Conservation (phyloP, 176 grass and related monocot species). For the Triticum monococcum region DNA sequence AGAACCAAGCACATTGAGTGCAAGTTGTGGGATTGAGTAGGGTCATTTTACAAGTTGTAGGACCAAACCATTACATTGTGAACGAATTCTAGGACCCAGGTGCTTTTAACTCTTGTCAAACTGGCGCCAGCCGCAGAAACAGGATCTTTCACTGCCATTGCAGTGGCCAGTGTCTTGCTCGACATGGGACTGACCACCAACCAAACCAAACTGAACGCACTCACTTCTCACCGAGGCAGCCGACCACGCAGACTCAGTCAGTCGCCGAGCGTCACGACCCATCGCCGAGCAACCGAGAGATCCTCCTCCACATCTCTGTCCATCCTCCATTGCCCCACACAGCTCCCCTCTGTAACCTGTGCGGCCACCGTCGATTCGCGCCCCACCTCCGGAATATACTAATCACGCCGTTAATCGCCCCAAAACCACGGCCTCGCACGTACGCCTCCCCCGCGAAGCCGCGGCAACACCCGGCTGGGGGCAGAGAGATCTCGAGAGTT, state of each 20-base stretch:
- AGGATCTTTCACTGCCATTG: background rate
- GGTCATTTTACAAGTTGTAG: no score
- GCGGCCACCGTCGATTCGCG: background rate
- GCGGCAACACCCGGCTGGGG: background rate
- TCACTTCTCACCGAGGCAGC: background rate
- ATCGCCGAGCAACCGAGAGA: background rate
- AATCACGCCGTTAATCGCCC: background rate
- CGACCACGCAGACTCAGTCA: background rate
- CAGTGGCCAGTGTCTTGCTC: background rate
- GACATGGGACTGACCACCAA: background rate
- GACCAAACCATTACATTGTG: no score
- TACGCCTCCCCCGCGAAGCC: background rate
- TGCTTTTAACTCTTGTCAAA: no score
- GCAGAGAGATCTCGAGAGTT: background rate
- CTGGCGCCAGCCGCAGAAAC: background rate
- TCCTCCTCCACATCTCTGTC: slow-evolving; percentile 10
- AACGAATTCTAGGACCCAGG: no score
- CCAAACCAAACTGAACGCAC: background rate
- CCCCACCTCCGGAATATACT: background rate
- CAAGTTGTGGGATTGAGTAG: no score
- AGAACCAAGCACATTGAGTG: no score
- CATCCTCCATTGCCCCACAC: background rate
- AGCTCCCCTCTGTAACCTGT: background rate
- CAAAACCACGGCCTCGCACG: background rate
- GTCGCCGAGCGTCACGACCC: background rate